These are phyloP conservation scores for Ascochyta pisi DNA, from an alignment of 2,329 filamentous ascomycete species.

Conservation along the genomic window DNA sequence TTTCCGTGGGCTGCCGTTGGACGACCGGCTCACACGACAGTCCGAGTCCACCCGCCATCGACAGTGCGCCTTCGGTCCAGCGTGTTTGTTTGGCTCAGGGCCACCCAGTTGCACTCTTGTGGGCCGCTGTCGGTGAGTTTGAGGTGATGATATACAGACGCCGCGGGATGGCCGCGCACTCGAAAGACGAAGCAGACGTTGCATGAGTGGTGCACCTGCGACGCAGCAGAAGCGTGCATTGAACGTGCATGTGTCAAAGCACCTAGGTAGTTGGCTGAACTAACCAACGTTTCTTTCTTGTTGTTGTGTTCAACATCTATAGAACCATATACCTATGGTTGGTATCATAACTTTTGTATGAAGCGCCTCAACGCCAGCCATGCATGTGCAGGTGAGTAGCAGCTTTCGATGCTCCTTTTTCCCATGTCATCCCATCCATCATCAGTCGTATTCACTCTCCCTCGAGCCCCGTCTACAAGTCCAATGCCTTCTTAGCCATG, in stretches of 20 bases:
- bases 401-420: constrained; percentile 22
- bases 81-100: constrained; percentile 3
- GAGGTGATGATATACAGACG: not conserved
- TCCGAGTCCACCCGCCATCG: constrained; percentile 14
- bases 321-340: constrained; percentile 27
- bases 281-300: not conserved
- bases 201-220: not conserved
- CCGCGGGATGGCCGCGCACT: not conserved
- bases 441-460: not conserved
- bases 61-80: constrained; percentile 2
- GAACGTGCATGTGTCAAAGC: not conserved
- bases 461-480: constrained; percentile 29
- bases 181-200: not conserved
- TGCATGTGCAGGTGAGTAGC: constrained; percentile 32
- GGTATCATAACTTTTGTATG: constrained; percentile 38
- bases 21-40: not conserved
- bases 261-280: not conserved
- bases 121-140: constrained; percentile 5
- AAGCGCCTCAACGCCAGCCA: constrained; percentile 40
- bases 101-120: not conserved
- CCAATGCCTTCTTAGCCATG: constrained; percentile 81
- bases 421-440: not conserved
- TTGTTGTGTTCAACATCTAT: constrained; percentile 7
- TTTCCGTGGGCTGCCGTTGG: not conserved
- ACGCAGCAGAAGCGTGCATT: not conserved